phyloP scores from a whole-genome alignment of 441 rosid species.

The Populus hybrid region DNA sequence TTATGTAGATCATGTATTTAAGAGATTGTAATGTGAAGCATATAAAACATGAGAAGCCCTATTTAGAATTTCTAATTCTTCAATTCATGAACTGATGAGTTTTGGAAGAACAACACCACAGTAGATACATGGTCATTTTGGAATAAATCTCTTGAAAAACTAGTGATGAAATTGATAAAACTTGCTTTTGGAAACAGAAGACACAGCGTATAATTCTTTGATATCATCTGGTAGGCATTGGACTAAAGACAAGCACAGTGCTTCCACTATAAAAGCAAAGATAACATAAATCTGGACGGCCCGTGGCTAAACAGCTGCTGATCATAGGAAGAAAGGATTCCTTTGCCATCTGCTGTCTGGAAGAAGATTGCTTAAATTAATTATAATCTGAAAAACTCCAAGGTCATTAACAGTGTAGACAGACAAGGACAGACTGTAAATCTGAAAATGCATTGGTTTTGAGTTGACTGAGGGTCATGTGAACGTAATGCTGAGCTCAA shows the following conservation, averaged over 20 bases:
- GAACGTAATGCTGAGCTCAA: background rate
- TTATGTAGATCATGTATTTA: no score
- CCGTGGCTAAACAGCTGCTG: background rate
- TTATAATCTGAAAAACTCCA: background rate
- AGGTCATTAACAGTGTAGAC: background rate
- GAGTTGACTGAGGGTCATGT: background rate
- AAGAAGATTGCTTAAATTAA: background rate
- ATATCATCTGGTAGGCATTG: background rate
- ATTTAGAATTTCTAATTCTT: no score
- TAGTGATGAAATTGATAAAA: background rate
- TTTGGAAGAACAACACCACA: background rate
- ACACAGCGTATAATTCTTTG: background rate
- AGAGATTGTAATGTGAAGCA: no score
- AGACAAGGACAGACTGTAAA: background rate
- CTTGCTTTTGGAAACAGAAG: constrained; percentile 8
- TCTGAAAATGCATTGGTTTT: background rate
- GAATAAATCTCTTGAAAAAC: background rate
- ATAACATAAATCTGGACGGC: constrained; percentile 1
- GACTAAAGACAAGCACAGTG: constrained; percentile 21
- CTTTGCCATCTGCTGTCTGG: constrained; percentile 3
- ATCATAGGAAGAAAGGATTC: background rate
- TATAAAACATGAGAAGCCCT: no score
- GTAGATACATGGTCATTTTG: background rate
- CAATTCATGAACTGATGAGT: no score
- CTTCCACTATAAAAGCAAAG: constrained; percentile 7